Evolutionary conservation across 257 asterid species (phyloP), one percentile per base, ranked within the genome.

Genomic region (Fraxinus excelsior): DNA sequence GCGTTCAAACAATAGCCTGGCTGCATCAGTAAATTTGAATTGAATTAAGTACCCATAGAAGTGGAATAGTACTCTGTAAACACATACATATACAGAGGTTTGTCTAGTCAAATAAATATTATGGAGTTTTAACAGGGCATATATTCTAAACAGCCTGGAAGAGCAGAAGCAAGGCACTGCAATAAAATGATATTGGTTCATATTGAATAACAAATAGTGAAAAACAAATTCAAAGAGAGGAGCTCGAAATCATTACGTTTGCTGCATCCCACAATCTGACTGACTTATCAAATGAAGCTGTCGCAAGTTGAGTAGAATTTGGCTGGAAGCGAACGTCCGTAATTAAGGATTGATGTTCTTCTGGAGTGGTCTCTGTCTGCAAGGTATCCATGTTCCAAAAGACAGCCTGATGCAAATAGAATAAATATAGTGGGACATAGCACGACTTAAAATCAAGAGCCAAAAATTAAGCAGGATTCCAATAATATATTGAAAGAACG

Each of bases 221-320:
- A 18, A 49, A 49, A 49, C 21, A 49, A 49, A 40, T 19, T 35
- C 44, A 23, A n/a, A n/a, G 32, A 42, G 46, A 73, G 75, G 75
- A 56, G 67, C 71, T 66, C 76, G 67, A 74, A 76, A 82, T 78
- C 34, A 71, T 85, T 40, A 94, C 97, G 82, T 94, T 92, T 71
- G 97, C 93, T 70, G 98, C 98, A 82, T 94, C 98, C 98, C 98
- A 94, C 76, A 94, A 77, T 87, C 97, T 87, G 80, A 94, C 96
- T 23, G 98, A 92, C 85, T 86, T 89, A 84, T 92, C 97, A 75
- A 85, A 89, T 75, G 98, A 94, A 70, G 97, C 94, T 34, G 97
- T 94, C 26, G 92, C 97, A 49, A 94, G 91, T 83, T 92, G 97
- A 73, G 96, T 88, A 32, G 97, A 89, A 80, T 91, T 92, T 19